A percentile compares a stretch with the other conserved stretches of the same genome.
Conservation (phyloP, 495 filamentous ascomycete genomes). For the Sabuloglossum arenarium region DNA sequence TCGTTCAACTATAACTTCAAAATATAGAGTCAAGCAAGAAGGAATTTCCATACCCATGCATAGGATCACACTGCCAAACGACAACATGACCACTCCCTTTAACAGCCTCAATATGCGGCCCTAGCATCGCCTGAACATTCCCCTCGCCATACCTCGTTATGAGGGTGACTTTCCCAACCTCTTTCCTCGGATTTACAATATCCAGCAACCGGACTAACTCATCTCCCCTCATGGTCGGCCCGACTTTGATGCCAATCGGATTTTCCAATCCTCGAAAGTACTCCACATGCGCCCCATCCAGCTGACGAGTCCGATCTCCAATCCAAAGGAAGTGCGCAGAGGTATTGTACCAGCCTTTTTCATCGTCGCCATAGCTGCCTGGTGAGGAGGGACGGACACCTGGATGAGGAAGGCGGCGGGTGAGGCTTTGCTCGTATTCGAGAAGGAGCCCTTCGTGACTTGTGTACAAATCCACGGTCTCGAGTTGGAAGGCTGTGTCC, state of each 20-base stretch:
- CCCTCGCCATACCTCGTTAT: slow-evolving; percentile 83
- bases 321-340: slow-evolving; percentile 98
- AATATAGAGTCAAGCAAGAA: neutral
- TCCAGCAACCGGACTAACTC: slow-evolving; percentile 63
- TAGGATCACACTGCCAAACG: slow-evolving; percentile 96
- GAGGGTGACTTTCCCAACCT: slow-evolving; percentile 80
- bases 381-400: slow-evolving; percentile 7
- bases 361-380: neutral
- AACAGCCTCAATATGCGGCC: slow-evolving; percentile 70
- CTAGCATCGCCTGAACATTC: slow-evolving; percentile 49
- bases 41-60: slow-evolving; percentile 53
- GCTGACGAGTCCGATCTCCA: slow-evolving; percentile 82
- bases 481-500: slow-evolving; percentile 60
- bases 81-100: slow-evolving; percentile 52
- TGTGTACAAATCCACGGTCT: slow-evolving; percentile 89
- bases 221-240: slow-evolving; percentile 51
- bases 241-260: slow-evolving; percentile 89
- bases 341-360: slow-evolving; percentile 56
- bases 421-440: slow-evolving; percentile 82
- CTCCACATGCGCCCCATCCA: slow-evolving; percentile 84
- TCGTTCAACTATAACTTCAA: too few relatives aligned
- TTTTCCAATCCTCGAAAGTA: slow-evolving; percentile 94
- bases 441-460: slow-evolving; percentile 88
- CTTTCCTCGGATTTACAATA: slow-evolving; percentile 59
- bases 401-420: slow-evolving; percentile 51